Evolutionary conservation across 202 grass and related monocot genomes (phyloP), one percentile per base, ranked within the genome.

Genomic region (Setaria italica): DNA sequence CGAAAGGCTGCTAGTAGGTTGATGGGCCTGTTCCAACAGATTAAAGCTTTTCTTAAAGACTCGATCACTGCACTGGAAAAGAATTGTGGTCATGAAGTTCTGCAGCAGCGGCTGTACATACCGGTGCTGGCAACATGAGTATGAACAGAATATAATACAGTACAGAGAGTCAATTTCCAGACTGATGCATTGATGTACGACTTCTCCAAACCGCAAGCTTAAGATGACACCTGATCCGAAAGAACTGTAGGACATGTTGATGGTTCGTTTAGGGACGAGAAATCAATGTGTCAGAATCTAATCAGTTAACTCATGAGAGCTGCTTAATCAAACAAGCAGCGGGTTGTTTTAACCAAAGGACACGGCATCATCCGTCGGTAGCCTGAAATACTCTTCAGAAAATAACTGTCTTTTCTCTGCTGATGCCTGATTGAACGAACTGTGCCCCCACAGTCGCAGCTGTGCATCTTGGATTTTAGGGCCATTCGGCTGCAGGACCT

Each of bases 1-100:
- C 15, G 49, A 54, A 50, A 45, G 58, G 67, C 63, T 70, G 67
- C 63, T 70, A 30, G 37, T 79, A 74, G 19, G 54, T 5, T 87
- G 89, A 90, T 77, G 76, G 70, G 1, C 14, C 2, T 21, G 39
- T 84, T 84, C 76, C 76, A 87, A 84, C 76, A 69, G 81, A 87
- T 42, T 2, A 76, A 70, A 87, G 70, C 85, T 76, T 81, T 70
- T 80, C 89, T 84, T 87, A 57, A 84, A 87, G 81, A 84, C 62
- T 70, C n/a, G 37, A 64, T 64, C 48, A 62, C 58, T 57, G 54
- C 62, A 25, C 45, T 15, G 39, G 6, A 55, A 6, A 30, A 30
- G 54, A 12, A 14, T 70, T 70, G 17, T 75, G 82, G 49, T 19
- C 53, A 13, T 7, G 7, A 83, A 88, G n/a, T 25, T 62, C 35